Conservation (phyloP, 169 alveolate species). For the Cryptosporidium sp. region DNA sequence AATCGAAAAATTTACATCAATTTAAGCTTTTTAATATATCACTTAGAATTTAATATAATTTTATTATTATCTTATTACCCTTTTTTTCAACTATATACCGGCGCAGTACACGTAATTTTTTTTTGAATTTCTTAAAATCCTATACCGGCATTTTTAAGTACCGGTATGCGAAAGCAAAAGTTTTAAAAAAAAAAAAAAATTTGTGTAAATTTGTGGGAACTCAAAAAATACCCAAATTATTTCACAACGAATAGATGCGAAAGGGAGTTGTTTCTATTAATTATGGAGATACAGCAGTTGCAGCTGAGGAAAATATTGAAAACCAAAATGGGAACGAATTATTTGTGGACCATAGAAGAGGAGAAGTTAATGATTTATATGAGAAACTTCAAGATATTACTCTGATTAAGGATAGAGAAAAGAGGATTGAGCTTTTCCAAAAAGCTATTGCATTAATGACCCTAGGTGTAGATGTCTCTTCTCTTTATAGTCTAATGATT, state of each 20-base stretch:
- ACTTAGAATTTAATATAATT: background rate
- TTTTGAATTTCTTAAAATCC: background rate
- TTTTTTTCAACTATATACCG: background rate
- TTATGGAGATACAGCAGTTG: slow-evolving; percentile 58
- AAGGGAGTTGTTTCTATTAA: slow-evolving; percentile 48
- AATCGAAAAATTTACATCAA: too few relatives aligned
- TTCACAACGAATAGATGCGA: slow-evolving; percentile 28
- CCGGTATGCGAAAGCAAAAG: slow-evolving; percentile 6
- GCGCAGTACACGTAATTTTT: slow-evolving; percentile 23
- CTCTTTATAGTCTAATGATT: slow-evolving; percentile 96
- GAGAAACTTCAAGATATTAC: slow-evolving; percentile 82
- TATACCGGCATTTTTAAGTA: slow-evolving; percentile 10
- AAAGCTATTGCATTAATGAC: slow-evolving; percentile 90
- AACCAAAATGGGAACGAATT: slow-evolving; percentile 72
- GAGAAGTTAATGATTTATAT: slow-evolving; percentile 90
- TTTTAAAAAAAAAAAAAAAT: background rate
- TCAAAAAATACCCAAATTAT: background rate
- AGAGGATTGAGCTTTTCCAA: slow-evolving; percentile 90
- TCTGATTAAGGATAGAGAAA: slow-evolving; percentile 86
- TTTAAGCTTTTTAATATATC: background rate
- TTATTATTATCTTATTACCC: background rate
- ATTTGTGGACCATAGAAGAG: slow-evolving; percentile 89
- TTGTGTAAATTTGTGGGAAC: slow-evolving; percentile 19
- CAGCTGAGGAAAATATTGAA: slow-evolving; percentile 11
- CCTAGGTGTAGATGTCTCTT: slow-evolving; percentile 96